phyloP scores from a whole-genome alignment of 192 early-diverging fungal species.

The Dissophora ornata region DNA sequence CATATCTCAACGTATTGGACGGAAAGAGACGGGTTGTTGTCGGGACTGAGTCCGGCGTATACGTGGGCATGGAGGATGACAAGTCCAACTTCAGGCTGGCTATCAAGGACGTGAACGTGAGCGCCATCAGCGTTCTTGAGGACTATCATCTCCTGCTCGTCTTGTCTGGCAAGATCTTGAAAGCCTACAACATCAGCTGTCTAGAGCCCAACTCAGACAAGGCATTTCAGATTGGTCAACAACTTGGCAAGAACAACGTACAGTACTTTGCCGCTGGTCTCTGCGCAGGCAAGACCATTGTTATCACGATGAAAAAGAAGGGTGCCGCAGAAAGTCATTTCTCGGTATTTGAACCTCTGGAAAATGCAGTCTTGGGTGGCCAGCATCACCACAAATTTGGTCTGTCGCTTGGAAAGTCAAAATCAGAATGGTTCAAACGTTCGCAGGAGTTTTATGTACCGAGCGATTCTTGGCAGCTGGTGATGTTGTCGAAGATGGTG shows the following conservation, averaged over 20 bases:
- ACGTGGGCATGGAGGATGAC: conserved; percentile 68
- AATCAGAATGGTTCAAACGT: conserved; percentile 26
- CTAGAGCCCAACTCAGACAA: conserved; percentile 37
- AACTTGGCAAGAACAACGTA: conserved; percentile 17
- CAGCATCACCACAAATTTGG: conserved; percentile 5
- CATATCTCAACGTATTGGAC: conserved; percentile 57
- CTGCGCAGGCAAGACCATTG: conserved; percentile 37
- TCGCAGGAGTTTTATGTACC: conserved; percentile 92
- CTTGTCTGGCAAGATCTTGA: conserved; percentile 61
- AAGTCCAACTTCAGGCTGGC: conserved; percentile 22
- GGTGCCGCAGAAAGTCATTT: conserved; percentile 22
- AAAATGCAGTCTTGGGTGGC: conserved; percentile 15
- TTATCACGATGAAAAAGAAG: conserved; percentile 34
- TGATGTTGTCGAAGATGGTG: conserved; percentile 82
- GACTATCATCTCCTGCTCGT: conserved; percentile 80
- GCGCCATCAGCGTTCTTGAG: conserved; percentile 85
- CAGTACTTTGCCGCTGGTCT: conserved; percentile 56
- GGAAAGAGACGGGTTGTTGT: conserved; percentile 72
- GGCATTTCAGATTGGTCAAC: conserved; percentile 16
- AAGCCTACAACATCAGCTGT: conserved; percentile 36
- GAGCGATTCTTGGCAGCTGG: conserved; percentile 81
- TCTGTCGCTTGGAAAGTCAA: conserved; percentile 22
- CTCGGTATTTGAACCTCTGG: conserved; percentile 19
- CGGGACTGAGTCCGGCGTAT: conserved; percentile 88
- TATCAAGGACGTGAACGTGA: conserved; percentile 68